Conservation (phyloP, 192 early-diverging fungal species). For the Linnemannia schmuckeri region DNA sequence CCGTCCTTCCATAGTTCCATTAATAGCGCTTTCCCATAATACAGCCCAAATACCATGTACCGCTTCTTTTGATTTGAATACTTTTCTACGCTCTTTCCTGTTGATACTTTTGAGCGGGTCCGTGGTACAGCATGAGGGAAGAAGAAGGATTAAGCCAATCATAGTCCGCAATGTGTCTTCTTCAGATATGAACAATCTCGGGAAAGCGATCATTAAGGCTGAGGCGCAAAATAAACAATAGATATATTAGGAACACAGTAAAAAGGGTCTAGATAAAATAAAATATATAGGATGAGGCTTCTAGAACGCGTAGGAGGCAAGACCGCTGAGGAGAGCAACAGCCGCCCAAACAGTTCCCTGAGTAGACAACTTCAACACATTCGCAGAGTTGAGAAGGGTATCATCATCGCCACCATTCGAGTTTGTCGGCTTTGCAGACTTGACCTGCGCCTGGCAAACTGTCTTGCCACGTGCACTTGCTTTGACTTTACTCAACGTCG, state of each 20-base stretch:
- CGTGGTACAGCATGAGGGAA: neutral
- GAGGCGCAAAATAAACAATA: neutral
- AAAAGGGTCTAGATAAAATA: neutral
- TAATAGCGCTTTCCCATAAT: conserved; percentile 3
- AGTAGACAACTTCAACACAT: neutral
- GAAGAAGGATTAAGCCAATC: neutral
- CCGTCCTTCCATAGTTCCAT: neutral
- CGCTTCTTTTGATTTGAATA: neutral
- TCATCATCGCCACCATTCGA: conserved; percentile 5
- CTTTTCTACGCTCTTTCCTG: neutral
- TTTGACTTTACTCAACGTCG: conserved; percentile 36
- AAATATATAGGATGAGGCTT: too few relatives aligned
- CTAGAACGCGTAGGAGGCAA: neutral
- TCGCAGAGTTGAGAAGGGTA: neutral
- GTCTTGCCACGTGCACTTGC: conserved; percentile 43
- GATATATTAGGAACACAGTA: neutral
- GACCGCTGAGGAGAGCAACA: neutral
- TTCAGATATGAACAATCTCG: neutral
- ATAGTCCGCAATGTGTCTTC: neutral
- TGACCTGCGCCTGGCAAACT: conserved; percentile 30
- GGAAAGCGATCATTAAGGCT: neutral
- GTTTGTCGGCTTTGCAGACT: conserved; percentile 41
- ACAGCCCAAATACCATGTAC: neutral
- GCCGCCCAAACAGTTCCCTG: conserved; percentile 4
- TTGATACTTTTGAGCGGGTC: neutral